Base-by-base conservation (phyloP, 176 grass and related monocot species). In the Triticum urartu region DNA sequence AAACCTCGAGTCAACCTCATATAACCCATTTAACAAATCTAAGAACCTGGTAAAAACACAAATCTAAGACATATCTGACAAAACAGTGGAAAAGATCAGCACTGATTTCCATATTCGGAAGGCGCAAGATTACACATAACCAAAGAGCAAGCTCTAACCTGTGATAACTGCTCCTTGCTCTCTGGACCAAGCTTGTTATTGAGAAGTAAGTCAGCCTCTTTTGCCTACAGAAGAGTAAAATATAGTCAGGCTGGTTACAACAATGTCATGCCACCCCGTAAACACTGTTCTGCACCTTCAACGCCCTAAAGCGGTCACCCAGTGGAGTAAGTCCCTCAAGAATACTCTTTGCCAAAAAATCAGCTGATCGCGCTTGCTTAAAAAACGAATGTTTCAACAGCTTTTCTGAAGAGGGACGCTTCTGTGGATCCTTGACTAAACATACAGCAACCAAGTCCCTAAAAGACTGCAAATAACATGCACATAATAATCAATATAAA, bases 351-450 rank as follows among this genome's bases (percentile, higher is more conserved):
- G 71, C 86, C 30, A 96, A 47, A 90, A 87, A 94, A 73, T 96
- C 97, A 78, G 81, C 78, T 68, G 94, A 81, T 59, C 85, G 87
- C 32, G 87, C 94, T 78, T 99, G 90, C 79, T 99, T 99, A 88
- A 99, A 99, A 89, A 99, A 96, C 48, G 92, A 83, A 80, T 99
- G 97, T 69, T 94, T 99, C 81, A 96, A 87, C 58, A 99, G 89
- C 81, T 94, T 99, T 82, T 96, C 97, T 77, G 97, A 92, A 81
- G 87, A 80, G 54, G 94, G 94, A 22, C 94, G 92, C 85, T 96
- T 99, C 75, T 86, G 91, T 11, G 97, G 94, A 89, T 99, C 97
- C 92, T 99, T 99, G 34, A 96, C 94, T 87, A 99, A 89, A 84
- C 97, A 99, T 66, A 88, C 87, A 6, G 92, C 94, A 64, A 99